These are phyloP conservation scores for Raphidocelis subcapitata DNA, from an alignment of 139 green algal species.

Conservation along the genomic window DNA sequence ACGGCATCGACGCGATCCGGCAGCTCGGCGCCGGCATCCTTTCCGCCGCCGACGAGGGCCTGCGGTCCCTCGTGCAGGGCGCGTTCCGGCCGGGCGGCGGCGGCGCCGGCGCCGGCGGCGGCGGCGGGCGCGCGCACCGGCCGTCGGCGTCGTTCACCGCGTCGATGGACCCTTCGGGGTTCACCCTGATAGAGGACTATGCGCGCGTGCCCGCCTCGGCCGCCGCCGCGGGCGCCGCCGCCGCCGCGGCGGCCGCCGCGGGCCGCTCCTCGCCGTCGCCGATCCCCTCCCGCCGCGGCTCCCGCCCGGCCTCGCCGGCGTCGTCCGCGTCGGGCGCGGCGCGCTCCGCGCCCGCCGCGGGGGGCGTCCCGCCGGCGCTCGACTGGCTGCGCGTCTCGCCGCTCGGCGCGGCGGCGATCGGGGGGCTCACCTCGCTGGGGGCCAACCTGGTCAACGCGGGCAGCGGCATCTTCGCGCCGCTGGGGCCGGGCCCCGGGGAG, in stretches of 20 bases:
- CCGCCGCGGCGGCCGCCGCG: neutral
- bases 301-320: too few species aligned
- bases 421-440: neutral
- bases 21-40: too few species aligned
- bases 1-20: too few species aligned
- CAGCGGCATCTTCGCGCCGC: neutral
- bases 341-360: too few species aligned
- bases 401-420: neutral
- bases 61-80: too few species aligned
- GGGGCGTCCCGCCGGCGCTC: too few species aligned
- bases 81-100: too few species aligned
- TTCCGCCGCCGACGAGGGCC: too few species aligned
- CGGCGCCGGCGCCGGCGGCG: too few species aligned
- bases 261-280: neutral
- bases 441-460: neutral
- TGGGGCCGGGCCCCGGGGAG: neutral
- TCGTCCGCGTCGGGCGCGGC: too few species aligned
- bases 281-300: neutral
- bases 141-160: slow-evolving; percentile 15
- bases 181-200: slow-evolving; percentile 31
- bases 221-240: slow-evolving; percentile 1
- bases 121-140: neutral
- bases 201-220: neutral
- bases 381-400: neutral
- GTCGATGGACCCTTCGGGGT: slow-evolving; percentile 19